Evolutionary conservation across 2,329 filamentous ascomycete genomes (phyloP).

Genomic region (Stachybotrys chartarum): DNA sequence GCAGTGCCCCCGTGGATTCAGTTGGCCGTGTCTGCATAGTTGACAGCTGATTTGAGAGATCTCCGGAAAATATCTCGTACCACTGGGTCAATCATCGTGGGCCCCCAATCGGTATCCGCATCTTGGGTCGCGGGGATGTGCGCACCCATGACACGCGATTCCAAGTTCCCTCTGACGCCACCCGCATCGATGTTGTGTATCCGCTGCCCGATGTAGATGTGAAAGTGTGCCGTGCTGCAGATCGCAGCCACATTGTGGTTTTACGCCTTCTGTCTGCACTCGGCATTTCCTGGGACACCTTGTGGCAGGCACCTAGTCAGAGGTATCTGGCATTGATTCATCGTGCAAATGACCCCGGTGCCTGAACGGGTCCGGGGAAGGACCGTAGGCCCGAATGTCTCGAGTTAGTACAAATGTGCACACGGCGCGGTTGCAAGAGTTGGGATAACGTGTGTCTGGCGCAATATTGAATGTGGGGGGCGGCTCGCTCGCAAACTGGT

Average conservation of each 20-base stretch:
- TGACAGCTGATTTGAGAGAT: neutral
- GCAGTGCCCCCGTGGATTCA: neutral
- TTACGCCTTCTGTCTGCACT: no score
- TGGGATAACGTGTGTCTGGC: neutral
- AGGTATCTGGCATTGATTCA: neutral
- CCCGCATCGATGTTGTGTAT: no score
- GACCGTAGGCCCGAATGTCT: neutral
- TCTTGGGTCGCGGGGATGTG: neutral
- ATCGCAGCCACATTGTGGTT: no score
- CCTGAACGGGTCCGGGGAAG: neutral
- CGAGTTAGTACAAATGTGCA: neutral
- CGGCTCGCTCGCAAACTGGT: no score
- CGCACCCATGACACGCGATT: neutral
- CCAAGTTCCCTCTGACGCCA: neutral
- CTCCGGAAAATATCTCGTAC: neutral
- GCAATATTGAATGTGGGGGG: neutral
- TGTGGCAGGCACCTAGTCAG: neutral
- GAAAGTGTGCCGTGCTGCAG: no score
- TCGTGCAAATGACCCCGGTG: neutral
- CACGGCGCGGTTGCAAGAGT: neutral
- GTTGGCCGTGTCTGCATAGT: neutral
- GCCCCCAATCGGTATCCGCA: neutral
- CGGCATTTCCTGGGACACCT: no score
- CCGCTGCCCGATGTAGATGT: no score
- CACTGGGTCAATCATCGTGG: neutral